Evolutionary conservation across 2,329 filamentous ascomycete genomes (phyloP).

Genomic region (Polytolypa hystricis): DNA sequence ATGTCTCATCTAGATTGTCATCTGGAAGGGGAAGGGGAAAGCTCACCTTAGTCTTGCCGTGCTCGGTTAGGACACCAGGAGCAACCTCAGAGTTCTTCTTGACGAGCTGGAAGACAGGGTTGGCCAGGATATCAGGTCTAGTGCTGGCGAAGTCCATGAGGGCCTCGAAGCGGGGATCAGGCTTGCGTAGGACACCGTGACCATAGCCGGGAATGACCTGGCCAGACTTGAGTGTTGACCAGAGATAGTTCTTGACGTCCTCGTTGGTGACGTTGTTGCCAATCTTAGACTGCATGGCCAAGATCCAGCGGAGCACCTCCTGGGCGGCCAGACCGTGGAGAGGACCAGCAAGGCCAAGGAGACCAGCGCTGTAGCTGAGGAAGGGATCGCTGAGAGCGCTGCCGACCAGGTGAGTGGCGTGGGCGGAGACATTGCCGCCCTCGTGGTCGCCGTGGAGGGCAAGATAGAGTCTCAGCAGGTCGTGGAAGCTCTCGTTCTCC

Average conservation of each 20-base stretch:
- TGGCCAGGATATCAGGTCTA: constrained; percentile 70
- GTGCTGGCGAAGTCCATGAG: constrained; percentile 89
- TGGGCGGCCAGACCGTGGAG: constrained; percentile 89
- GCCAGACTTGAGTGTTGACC: constrained; percentile 84
- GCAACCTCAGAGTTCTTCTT: constrained; percentile 88
- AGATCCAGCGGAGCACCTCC: constrained; percentile 91
- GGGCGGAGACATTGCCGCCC: constrained; percentile 93
- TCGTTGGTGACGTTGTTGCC: constrained; percentile 65
- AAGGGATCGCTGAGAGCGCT: constrained; percentile 91
- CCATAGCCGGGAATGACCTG: constrained; percentile 92
- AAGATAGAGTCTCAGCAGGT: constrained; percentile 84
- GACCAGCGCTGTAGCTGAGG: constrained; percentile 88
- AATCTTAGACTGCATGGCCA: constrained; percentile 88
- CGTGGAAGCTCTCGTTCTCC: constrained; percentile 86
- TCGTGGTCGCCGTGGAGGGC: constrained; percentile 97
- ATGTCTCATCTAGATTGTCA: neutral
- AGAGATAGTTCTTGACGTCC: constrained; percentile 81
- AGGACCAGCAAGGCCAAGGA: constrained; percentile 91
- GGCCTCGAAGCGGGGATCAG: constrained; percentile 91
- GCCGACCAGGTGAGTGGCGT: constrained; percentile 88
- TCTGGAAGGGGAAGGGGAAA: constrained; percentile 4
- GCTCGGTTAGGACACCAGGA: constrained; percentile 78
- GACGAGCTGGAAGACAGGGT: constrained; percentile 89
- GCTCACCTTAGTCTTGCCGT: constrained; percentile 87
- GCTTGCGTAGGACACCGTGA: constrained; percentile 91